A percentile compares a stretch with the other conserved stretches of the same genome.
Evolutionary conservation across 192 early-diverging fungal genomes (phyloP).

Genomic region (Entomortierella parvispora): DNA sequence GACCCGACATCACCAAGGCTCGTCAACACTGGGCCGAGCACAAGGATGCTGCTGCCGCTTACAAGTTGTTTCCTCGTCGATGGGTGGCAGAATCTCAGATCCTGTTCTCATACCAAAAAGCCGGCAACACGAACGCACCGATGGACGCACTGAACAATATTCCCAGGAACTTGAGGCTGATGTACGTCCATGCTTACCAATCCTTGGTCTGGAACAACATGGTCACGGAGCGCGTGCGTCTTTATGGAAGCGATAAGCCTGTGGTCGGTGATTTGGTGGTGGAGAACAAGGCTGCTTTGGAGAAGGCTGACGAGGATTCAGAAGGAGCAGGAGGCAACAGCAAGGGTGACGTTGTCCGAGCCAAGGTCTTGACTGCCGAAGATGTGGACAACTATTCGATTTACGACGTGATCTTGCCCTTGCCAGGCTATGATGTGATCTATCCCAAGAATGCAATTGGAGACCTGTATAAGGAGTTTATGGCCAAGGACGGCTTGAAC

Average conservation of each 20-base stretch:
- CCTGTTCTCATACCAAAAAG: slow-evolving; percentile 65
- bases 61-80: slow-evolving; percentile 71
- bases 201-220: slow-evolving; percentile 93
- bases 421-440: slow-evolving; percentile 81
- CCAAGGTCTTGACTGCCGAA: slow-evolving; percentile 71
- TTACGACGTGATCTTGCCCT: slow-evolving; percentile 91
- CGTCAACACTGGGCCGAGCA: slow-evolving; percentile 73
- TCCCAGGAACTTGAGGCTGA: slow-evolving; percentile 83
- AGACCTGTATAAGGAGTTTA: slow-evolving; percentile 71
- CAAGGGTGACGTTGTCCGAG: slow-evolving; percentile 31
- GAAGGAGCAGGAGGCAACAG: slow-evolving; percentile 22
- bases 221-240: slow-evolving; percentile 75
- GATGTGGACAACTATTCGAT: slow-evolving; percentile 78
- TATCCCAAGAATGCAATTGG: slow-evolving; percentile 84
- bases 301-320: slow-evolving; percentile 25
- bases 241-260: slow-evolving; percentile 70
- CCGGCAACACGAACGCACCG: slow-evolving; percentile 55
- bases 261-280: slow-evolving; percentile 91
- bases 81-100: slow-evolving; percentile 81
- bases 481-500: slow-evolving; percentile 80
- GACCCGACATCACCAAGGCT: slow-evolving; percentile 67
- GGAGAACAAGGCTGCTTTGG: slow-evolving; percentile 30
- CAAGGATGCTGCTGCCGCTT: slow-evolving; percentile 67
- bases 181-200: slow-evolving; percentile 99
- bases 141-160: slow-evolving; percentile 77